Conservation (phyloP, 2,329 filamentous ascomycete species). For the Calcarisporium arbuscula region DNA sequence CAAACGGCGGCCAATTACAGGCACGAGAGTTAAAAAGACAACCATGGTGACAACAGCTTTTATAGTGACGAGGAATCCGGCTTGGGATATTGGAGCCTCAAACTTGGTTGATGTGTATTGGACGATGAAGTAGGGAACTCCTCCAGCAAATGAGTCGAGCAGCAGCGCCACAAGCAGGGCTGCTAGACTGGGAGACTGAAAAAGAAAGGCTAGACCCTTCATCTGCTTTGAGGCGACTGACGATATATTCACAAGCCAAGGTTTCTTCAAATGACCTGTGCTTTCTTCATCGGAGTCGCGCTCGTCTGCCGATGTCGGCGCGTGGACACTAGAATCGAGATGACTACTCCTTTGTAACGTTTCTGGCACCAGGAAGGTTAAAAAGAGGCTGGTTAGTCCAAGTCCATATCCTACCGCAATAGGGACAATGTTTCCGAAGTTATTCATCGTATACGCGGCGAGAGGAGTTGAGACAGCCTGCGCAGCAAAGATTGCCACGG, state of each 20-base stretch:
- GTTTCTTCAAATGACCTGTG: too few species aligned
- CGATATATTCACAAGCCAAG: neutral
- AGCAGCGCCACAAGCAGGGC: neutral
- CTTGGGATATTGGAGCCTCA: neutral
- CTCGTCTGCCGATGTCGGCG: neutral
- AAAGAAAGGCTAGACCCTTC: neutral
- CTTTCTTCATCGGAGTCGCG: neutral
- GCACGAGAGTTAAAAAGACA: neutral
- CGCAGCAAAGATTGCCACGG: slow-evolving; percentile 1
- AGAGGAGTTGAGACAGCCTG: slow-evolving; percentile 2
- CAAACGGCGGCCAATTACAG: neutral
- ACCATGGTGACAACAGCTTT: slow-evolving; percentile 2
- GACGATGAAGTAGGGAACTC: neutral
- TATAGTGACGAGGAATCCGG: slow-evolving; percentile 1
- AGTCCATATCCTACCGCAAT: slow-evolving; percentile 1
- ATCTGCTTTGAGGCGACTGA: neutral
- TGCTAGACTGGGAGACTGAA: neutral
- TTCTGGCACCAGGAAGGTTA: neutral
- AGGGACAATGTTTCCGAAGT: neutral
- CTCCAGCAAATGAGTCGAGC: neutral
- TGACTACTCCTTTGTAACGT: neutral
- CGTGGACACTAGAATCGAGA: too few species aligned
- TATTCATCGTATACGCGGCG: slow-evolving; percentile 1
- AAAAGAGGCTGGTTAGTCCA: neutral
- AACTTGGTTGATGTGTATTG: slow-evolving; percentile 4